Evolutionary conservation across 371 early-diverging fungal species (phyloP), one percentile per base, ranked within the genome.

Genomic region (Haplosporangium sp.): DNA sequence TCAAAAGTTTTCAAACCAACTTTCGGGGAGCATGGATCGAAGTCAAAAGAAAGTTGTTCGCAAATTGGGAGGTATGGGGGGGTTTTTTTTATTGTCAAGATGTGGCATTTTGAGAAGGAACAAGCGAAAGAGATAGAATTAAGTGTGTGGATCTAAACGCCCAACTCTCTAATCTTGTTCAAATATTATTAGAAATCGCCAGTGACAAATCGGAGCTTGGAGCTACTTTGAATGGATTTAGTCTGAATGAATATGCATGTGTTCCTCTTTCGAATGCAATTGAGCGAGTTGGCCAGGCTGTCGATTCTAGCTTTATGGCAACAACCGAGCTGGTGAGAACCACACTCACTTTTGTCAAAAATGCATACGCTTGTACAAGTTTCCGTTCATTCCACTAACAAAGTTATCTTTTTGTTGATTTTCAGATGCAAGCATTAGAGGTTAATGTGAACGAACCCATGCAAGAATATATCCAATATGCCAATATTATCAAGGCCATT

Each of bases 211-310:
- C 95, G 13, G 97, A 97, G 68, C 86, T 98, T n/a, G 98, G 98
- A 0, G 96, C 95, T 6, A 86, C 92, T 0, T 95, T 96, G 83
- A 98, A 98, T 72, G 96, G 94, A 34, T 96, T 97, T 84, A 97
- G 97, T 64, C 88, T 98, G 61, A 90, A 90, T 67, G 98, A 97
- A 66, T 74, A 79, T 45, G 89, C 72, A 13, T 66, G 67, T 11
- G 86, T 87, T 5, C 77, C 82, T n/a, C 85, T 97, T 13, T 90
- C 96, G 4, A 91, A 89, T 45, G 95, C 94, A 0, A 93, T 97
- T 67, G 98, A 97, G 81, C 90, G 92, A 68, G 86, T 95, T 48
- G 99, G 98, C 1, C 94, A 95, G 76, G 96, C 97, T 7, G 90
- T 96, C 0, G 98, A 98, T 82, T 88, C 91, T 27, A 91, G 94